Evolutionary conservation across 2,329 filamentous ascomycete genomes (phyloP), one percentile per base, ranked within the genome.

Genomic region (Ascochyta clinopodiicola): DNA sequence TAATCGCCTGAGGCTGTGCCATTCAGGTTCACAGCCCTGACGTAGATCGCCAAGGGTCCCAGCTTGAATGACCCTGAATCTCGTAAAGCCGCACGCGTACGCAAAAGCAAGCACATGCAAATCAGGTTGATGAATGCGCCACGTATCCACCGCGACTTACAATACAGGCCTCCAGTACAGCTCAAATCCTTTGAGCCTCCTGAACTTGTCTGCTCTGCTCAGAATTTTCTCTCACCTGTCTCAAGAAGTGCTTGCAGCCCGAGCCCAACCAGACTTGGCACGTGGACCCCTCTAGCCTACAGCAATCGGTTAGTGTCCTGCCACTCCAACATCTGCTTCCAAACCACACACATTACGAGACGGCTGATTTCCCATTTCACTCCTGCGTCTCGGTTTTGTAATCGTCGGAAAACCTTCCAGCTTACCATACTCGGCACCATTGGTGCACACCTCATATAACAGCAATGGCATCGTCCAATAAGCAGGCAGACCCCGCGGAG

Each of bases 221-320:
- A 38, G 13, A 44, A 34, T 29, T 43, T 51, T 57, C 45, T 50
- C 51, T 56, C 36, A 32, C 34, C 24, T 56, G 31, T 36, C 38
- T 48, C 34, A 44, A 46, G 52, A 50, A 31, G 55, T 52, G 48
- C 50, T 57, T 50, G 56, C 60, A 39, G 47, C 44, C 56, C 34
- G 38, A 57, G 53, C 38, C 63, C 68, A 69, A 67, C 68, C 63
- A 60, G 44, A 48, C 57, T 66, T 63, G 66, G 70, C 70, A 73
- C 70, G 69, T 74, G 69, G 58, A 49, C 59, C 29, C 50, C 58
- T 58, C 56, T 56, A 58, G 56, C 56, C 36, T 54, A 57, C 53
- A 57, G 44, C 45, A 56, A 62, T 60, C 61, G 63, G 58, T 58
- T 62, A 47, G 54, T 50, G 47, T 56, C 59, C 56, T 60, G 51